Conservation (phyloP, 306 rosid genomes). For the Acacia crassicarpa region DNA sequence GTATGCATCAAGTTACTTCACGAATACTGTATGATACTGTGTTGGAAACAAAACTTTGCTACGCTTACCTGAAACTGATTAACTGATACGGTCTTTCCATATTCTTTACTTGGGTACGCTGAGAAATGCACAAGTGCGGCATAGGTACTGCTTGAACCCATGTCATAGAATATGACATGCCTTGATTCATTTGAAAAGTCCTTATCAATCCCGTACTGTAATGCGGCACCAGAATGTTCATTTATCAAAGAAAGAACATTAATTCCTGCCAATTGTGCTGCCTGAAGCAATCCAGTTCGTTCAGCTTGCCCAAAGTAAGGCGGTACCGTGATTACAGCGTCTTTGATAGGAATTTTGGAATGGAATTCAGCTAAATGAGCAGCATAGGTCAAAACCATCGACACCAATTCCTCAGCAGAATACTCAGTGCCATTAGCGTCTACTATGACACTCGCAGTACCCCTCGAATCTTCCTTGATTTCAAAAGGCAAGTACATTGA, state of each 20-base stretch:
- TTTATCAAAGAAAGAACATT: slow-evolving; percentile 82
- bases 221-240: slow-evolving; percentile 95
- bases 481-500: slow-evolving; percentile 77
- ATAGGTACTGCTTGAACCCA: slow-evolving; percentile 92
- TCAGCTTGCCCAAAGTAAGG: slow-evolving; percentile 96
- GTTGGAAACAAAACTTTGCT: background rate
- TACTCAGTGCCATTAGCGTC: slow-evolving; percentile 50
- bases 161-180: slow-evolving; percentile 89
- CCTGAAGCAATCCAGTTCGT: slow-evolving; percentile 72
- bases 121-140: slow-evolving; percentile 89
- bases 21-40: background rate
- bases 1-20: background rate
- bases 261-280: slow-evolving; percentile 84
- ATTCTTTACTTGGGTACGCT: slow-evolving; percentile 74
- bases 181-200: slow-evolving; percentile 82
- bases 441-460: slow-evolving; percentile 53
- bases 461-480: slow-evolving; percentile 63
- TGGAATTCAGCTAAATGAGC: slow-evolving; percentile 77
- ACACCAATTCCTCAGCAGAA: slow-evolving; percentile 77
- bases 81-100: slow-evolving; percentile 71
- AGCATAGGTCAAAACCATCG: slow-evolving; percentile 82
- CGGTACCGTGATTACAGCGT: slow-evolving; percentile 86
- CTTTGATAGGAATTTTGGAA: slow-evolving; percentile 75
- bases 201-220: slow-evolving; percentile 97
- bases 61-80: slow-evolving; percentile 89